Evolutionary conservation across 2,329 filamentous ascomycete genomes (phyloP).

Genomic region (Kalmusia sp.): DNA sequence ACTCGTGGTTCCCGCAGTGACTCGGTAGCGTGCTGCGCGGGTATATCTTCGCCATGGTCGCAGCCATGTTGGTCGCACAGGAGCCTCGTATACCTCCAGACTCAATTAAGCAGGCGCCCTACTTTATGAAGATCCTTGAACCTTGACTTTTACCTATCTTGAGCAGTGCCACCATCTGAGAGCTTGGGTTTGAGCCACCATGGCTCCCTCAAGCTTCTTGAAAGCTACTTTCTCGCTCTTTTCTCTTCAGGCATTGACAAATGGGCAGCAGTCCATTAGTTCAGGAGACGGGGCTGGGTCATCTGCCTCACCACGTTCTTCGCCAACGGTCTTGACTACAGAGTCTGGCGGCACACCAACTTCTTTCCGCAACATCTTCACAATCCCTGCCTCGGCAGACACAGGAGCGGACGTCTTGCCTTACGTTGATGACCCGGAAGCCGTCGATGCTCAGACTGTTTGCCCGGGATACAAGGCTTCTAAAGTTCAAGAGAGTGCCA

Average conservation of each 20-base stretch:
- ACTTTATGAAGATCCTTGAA: background rate
- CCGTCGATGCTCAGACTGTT: conserved; percentile 66
- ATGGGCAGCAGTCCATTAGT: conserved; percentile 20
- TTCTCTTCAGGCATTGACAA: conserved; percentile 31
- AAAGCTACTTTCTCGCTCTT: conserved; percentile 30
- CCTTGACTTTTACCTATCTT: background rate
- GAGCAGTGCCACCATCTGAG: background rate
- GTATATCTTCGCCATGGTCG: conserved; percentile 8
- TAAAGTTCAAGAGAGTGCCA: conserved; percentile 53
- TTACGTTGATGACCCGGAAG: conserved; percentile 57
- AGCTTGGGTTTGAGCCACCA: conserved; percentile 22
- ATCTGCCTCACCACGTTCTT: conserved; percentile 27
- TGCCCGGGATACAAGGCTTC: conserved; percentile 68
- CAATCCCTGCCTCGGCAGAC: conserved; percentile 46
- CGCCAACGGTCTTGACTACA: conserved; percentile 28
- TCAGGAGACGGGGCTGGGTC: conserved; percentile 13
- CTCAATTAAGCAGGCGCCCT: background rate
- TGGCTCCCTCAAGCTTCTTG: conserved; percentile 34
- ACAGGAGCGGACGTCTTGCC: conserved; percentile 54
- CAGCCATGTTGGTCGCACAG: background rate
- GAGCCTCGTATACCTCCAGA: background rate
- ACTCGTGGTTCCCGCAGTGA: background rate
- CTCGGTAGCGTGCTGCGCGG: background rate
- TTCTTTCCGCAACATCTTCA: conserved; percentile 41
- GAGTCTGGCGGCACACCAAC: conserved; percentile 39